Evolutionary conservation across 1,284 basidiomycete genomes (phyloP).

Genomic region (Microbotryum saponariae): DNA sequence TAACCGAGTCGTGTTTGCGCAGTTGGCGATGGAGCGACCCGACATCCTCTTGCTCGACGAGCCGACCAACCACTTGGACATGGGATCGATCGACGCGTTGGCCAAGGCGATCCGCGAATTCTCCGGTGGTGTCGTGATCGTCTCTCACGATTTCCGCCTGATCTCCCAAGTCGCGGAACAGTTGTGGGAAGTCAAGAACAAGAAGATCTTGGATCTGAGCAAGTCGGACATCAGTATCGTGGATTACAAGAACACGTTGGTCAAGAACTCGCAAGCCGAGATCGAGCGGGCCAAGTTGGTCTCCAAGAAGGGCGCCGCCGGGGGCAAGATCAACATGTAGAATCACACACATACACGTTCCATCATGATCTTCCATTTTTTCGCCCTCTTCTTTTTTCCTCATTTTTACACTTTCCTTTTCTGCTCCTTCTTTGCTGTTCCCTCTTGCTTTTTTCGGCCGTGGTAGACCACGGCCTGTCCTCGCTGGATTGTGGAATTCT

Average conservation of each 20-base stretch:
- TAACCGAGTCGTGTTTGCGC: conserved; percentile 90
- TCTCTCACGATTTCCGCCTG: conserved; percentile 79
- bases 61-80: conserved; percentile 88
- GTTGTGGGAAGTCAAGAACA: conserved; percentile 94
- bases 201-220: conserved; percentile 86
- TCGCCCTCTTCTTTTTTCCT: no score
- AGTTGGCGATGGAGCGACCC: conserved; percentile 52
- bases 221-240: conserved; percentile 76
- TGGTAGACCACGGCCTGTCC: no score
- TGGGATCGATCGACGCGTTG: conserved; percentile 91
- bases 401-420: no score
- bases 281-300: conserved; percentile 89
- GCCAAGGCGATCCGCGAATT: conserved; percentile 93
- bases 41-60: conserved; percentile 50
- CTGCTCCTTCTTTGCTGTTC: no score
- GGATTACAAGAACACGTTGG: conserved; percentile 78
- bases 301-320: conserved; percentile 42
- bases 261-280: conserved; percentile 59
- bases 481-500: no score
- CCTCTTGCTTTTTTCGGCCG: no score
- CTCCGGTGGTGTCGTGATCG: conserved; percentile 94
- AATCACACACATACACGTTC: no score
- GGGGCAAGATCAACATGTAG: no score
- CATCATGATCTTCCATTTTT: no score
- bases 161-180: conserved; percentile 82